These are phyloP conservation scores for Huntiella moniliformis DNA, from an alignment of 2,329 filamentous ascomycete species.

Conservation along the genomic window DNA sequence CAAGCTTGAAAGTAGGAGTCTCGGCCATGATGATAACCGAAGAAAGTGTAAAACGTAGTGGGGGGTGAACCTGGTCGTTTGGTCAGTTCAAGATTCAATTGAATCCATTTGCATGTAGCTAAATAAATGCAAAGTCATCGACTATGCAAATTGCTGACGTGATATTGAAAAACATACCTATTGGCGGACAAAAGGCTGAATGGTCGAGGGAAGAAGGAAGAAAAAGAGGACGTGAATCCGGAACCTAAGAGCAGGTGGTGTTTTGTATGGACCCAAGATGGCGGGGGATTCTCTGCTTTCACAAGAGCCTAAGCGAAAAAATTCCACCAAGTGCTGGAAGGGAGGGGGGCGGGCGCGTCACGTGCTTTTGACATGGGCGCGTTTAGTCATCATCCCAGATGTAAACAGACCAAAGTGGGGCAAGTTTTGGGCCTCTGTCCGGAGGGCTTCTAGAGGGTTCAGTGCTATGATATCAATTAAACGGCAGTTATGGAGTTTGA, in stretches of 20 bases:
- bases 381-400: constrained; percentile 9
- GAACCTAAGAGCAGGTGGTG: constrained; percentile 11
- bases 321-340: constrained; percentile 6
- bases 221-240: constrained; percentile 11
- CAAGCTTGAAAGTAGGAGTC: constrained; percentile 86
- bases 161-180: constrained; percentile 5
- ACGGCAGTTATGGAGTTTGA: no score
- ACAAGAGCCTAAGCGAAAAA: constrained; percentile 10
- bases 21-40: constrained; percentile 13
- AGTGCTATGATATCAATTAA: no score
- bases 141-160: not conserved
- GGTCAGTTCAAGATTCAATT: no score
- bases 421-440: not conserved
- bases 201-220: constrained; percentile 7
- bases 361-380: constrained; percentile 8
- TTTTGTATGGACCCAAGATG: constrained; percentile 12
- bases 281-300: constrained; percentile 11
- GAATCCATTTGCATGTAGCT: no score
- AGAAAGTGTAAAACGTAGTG: constrained; percentile 24
- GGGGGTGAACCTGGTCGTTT: constrained; percentile 13
- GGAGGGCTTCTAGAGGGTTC: no score
- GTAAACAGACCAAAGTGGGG: constrained; percentile 4
- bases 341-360: constrained; percentile 9
- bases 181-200: constrained; percentile 11
- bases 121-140: not conserved